A percentile compares a stretch with the other conserved stretches of the same genome.
Conservation (phyloP, 1,284 basidiomycete genomes). For the Sphagnurus paluster region DNA sequence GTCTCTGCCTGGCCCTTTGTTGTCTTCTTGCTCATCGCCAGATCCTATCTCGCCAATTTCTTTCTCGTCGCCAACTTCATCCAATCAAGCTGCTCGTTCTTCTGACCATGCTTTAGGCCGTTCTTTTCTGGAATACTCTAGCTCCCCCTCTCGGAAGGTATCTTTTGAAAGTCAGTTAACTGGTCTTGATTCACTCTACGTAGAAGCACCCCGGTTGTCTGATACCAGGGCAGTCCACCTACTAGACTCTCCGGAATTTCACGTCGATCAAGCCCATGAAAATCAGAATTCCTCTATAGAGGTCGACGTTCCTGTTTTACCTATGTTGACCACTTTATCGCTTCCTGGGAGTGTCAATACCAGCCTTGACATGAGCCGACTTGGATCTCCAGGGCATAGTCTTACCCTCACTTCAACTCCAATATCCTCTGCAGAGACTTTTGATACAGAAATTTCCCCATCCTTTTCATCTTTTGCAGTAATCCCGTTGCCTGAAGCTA, state of each 20-base stretch:
- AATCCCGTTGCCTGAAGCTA: no score
- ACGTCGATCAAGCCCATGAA: constrained; percentile 2
- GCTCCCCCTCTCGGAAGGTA: constrained; percentile 28
- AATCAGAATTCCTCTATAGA: constrained; percentile 5
- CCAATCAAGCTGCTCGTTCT: constrained; percentile 16
- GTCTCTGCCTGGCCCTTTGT: constrained; percentile 6
- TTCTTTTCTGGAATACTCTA: constrained; percentile 22
- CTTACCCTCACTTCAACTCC: constrained; percentile 6
- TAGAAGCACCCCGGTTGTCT: neutral
- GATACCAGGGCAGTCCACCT: neutral
- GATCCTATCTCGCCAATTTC: constrained; percentile 28
- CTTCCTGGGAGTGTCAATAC: constrained; percentile 13
- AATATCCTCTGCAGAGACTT: constrained; percentile 15
- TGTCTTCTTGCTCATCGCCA: constrained; percentile 14
- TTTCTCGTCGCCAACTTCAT: constrained; percentile 34
- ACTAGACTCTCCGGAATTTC: constrained; percentile 9
- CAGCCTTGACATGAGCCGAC: constrained; percentile 9
- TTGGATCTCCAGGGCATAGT: constrained; percentile 6
- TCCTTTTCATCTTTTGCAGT: constrained; percentile 6
- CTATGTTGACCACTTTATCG: constrained; percentile 17
- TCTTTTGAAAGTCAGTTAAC: constrained; percentile 23
- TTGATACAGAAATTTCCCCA: constrained; percentile 1
- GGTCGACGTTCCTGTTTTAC: constrained; percentile 8
- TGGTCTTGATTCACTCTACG: constrained; percentile 7
- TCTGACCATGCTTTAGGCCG: constrained; percentile 13